A percentile compares a stretch with the other conserved stretches of the same genome.
These are phyloP conservation scores for Dendrostoma leiphaemia DNA, from an alignment of 2,329 filamentous ascomycete species.

Conservation along the genomic window DNA sequence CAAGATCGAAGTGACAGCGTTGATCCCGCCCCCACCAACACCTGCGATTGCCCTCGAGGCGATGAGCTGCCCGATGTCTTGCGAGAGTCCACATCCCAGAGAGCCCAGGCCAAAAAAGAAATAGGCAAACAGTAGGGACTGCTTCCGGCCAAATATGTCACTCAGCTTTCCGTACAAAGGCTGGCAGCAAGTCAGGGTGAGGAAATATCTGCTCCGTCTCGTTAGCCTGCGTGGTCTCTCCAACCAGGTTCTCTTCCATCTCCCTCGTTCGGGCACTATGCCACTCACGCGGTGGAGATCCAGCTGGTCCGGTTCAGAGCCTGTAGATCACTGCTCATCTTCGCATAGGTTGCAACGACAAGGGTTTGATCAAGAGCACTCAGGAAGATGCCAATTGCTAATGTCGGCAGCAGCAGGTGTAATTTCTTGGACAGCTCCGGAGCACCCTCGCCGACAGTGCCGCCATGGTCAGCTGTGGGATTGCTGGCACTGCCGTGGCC, in stretches of 20 bases:
- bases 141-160: slow-evolving; percentile 65
- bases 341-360: slow-evolving; percentile 73
- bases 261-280: no score
- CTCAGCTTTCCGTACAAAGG: slow-evolving; percentile 55
- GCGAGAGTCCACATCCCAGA: slow-evolving; percentile 54
- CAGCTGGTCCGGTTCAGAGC: slow-evolving; percentile 73
- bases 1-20: slow-evolving; percentile 66
- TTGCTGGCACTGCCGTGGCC: background rate
- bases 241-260: no score
- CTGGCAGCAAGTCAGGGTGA: slow-evolving; percentile 73
- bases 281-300: slow-evolving; percentile 50
- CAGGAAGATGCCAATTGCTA: slow-evolving; percentile 54
- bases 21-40: slow-evolving; percentile 71
- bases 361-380: slow-evolving; percentile 75
- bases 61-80: slow-evolving; percentile 42
- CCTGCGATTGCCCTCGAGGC: slow-evolving; percentile 43
- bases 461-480: no score
- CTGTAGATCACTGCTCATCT: slow-evolving; percentile 72
- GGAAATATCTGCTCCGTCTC: slow-evolving; percentile 68
- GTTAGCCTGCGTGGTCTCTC: no score
- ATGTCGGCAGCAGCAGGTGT: slow-evolving; percentile 35
- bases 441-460: slow-evolving; percentile 20
- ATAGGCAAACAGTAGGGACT: slow-evolving; percentile 60
- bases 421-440: slow-evolving; percentile 34
- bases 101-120: slow-evolving; percentile 32